Percentiles rank a stretch among this genome's conserved stretches.
These are phyloP conservation scores for Leccinum subatratum DNA, from an alignment of 1,284 basidiomycete species.

Conservation along the genomic window DNA sequence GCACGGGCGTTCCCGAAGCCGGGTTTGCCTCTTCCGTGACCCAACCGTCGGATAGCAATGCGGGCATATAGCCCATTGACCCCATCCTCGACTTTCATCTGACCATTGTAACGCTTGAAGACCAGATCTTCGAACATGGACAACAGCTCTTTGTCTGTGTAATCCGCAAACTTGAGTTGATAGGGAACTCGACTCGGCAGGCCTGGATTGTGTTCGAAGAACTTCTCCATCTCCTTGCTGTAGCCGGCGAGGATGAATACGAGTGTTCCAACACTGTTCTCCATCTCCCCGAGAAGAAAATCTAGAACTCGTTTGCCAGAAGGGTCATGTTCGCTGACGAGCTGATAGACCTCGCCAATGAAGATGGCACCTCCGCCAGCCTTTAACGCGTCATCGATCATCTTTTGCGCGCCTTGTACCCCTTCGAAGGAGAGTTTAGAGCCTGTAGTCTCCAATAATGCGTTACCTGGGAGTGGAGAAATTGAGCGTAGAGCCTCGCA, in stretches of 20 bases:
- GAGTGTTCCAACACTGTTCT: slow-evolving; percentile 58
- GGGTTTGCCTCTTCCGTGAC: slow-evolving; percentile 45
- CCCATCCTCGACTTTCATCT: slow-evolving; percentile 55
- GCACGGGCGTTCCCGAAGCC: slow-evolving; percentile 67
- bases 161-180: slow-evolving; percentile 57
- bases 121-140: slow-evolving; percentile 49
- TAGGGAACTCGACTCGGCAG: slow-evolving; percentile 60
- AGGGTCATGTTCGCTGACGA: slow-evolving; percentile 43
- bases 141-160: slow-evolving; percentile 50
- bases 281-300: slow-evolving; percentile 67
- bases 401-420: slow-evolving; percentile 46
- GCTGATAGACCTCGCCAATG: slow-evolving; percentile 66
- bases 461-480: slow-evolving; percentile 53
- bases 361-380: slow-evolving; percentile 61
- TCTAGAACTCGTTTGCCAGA: slow-evolving; percentile 56
- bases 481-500: slow-evolving; percentile 58
- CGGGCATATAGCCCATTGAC: slow-evolving; percentile 51
- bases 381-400: slow-evolving; percentile 43
- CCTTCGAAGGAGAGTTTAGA: slow-evolving; percentile 55
- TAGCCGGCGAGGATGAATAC: slow-evolving; percentile 70
- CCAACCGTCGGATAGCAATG: slow-evolving; percentile 48
- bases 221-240: slow-evolving; percentile 65
- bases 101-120: slow-evolving; percentile 41
- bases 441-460: slow-evolving; percentile 60
- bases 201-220: slow-evolving; percentile 71